These are phyloP conservation scores for Polytolypa hystricis DNA, from an alignment of 2,329 filamentous ascomycete genomes.

Conservation along the genomic window DNA sequence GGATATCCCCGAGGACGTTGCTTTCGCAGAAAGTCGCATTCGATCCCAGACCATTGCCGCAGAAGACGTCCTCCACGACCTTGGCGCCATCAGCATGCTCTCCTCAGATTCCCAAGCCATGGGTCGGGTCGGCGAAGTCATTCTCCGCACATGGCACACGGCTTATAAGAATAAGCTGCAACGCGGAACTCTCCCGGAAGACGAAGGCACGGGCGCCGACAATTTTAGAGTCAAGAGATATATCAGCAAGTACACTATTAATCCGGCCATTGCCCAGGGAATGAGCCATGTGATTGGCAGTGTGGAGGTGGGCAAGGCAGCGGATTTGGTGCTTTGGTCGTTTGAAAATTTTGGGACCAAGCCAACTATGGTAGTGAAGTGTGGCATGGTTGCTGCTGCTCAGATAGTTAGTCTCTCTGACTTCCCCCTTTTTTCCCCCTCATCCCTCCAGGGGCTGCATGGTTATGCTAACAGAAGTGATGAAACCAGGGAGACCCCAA, in stretches of 20 bases:
- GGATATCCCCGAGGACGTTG: conserved; percentile 89
- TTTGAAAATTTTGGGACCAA: conserved; percentile 80
- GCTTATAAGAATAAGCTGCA: conserved; percentile 94
- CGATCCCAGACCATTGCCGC: conserved; percentile 92
- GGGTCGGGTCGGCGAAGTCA: conserved; percentile 89
- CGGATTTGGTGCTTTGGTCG: conserved; percentile 81
- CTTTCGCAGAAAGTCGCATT: conserved; percentile 89
- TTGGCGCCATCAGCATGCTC: conserved; percentile 97
- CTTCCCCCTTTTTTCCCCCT: neutral
- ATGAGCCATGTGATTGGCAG: conserved; percentile 81
- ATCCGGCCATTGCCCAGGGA: conserved; percentile 82
- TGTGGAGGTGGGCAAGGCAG: conserved; percentile 78
- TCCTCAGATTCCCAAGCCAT: conserved; percentile 90
- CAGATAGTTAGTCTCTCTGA: conserved; percentile 56
- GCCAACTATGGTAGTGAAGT: conserved; percentile 71
- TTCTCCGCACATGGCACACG: conserved; percentile 90
- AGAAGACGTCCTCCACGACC: conserved; percentile 88
- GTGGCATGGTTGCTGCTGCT: conserved; percentile 69
- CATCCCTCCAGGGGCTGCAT: too few species aligned
- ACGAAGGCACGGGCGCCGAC: conserved; percentile 67
- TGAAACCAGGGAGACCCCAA: conserved; percentile 67
- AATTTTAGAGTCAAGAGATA: conserved; percentile 91
- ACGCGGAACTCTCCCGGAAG: conserved; percentile 63
- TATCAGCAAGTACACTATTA: conserved; percentile 91
- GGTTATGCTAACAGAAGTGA: conserved; percentile 2